Evolutionary conservation across 495 filamentous ascomycete genomes (phyloP), one percentile per base, ranked within the genome.

Genomic region (Aspergillus campestris): DNA sequence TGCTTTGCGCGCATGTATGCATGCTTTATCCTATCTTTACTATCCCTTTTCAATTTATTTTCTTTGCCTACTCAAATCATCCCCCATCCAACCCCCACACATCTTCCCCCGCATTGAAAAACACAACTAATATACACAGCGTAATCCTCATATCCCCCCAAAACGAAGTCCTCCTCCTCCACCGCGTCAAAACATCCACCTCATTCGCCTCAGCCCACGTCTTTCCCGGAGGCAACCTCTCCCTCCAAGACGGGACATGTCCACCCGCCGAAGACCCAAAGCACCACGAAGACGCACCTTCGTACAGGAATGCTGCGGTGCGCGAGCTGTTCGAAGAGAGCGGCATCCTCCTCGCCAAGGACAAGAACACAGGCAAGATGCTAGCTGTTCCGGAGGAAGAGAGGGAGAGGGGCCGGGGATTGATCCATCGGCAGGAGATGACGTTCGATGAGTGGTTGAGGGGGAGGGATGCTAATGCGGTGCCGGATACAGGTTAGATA

Each of bases 281-380:
- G n/a, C 58, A 80, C 9, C 87, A 94, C 59, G 58, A 72, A 6
- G 88, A 94, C 58, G 75, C 75, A 4, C 57, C 66, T 12, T 73
- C 74, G 6, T 95, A 95, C 53, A 70, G 89, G 8, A 61, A 84
- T 10, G 89, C 80, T 15, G 92, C 91, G 0, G 80, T 97, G 42
- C 73, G 91, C 3, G 91, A 97, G 67, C 85, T 88, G 1, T 96
- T 98, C 57, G 92, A 98, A 58, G 92, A 97, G 62, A 89, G 85
- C 50, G 92, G 92, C 0, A 86, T 97, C 34, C 64, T 98, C 11
- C 74, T 98, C 1, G 88, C 87, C 0, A 78, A 75, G 36, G 61
- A 70, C 42, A 52, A 60, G 12, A 65, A 57, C 30, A 71, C 59
- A 0, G 58, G 60, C 34, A 61, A 50, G 59, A 70, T 83, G 57